Evolutionary conservation across 169 alveolate genomes (phyloP), one percentile per base, ranked within the genome.

Genomic region (Eimeria brunetti): DNA sequence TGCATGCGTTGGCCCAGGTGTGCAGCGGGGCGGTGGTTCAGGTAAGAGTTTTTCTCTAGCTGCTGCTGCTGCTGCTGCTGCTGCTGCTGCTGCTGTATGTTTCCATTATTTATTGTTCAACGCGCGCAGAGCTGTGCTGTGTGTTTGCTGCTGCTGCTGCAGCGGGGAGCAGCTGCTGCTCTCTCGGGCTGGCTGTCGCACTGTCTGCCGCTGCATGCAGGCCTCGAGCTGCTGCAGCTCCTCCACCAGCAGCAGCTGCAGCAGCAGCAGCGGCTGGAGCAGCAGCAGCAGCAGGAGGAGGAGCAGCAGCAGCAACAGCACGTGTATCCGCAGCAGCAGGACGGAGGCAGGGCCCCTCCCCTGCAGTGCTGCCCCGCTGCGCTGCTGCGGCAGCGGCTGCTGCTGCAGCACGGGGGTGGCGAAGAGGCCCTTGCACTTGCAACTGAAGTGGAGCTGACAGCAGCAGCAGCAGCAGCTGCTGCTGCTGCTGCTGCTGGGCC

Each of bases 391-490:
- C 91, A 85, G 78, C 76, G 91, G 80, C 91, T 85, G 53, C 67
- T 85, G 78, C 91, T 85, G 80, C 80, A 85, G 91, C 91, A 85
- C 30, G 91, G 91, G 91, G 91, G 64, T 46, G 75, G 60, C n/a
- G 91, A 85, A n/a, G 91, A 85, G 91, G 91, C 91, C 46, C 91
- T 53, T 9, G 91, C 53, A 9, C 91, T 85, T 33, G 91, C 78
- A 6, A 85, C 20, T 44, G 91, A 85, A 36, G 60, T 85, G 41
- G 91, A 85, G 49, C 91, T 60, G 27, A 85, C 91, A 85, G 91
- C 91, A 36, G 91, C 91, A 85, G 91, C 91, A 33, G 78, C 91
- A 41, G 91, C 91, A 22, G 91, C 91, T 14, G 91, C 91, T 16
- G 91, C 91, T 58, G 91, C 91, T 27, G 78, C 91, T 46, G 80